These are phyloP conservation scores for Spatholobus suberectus DNA, from an alignment of 306 rosid species.

Conservation along the genomic window DNA sequence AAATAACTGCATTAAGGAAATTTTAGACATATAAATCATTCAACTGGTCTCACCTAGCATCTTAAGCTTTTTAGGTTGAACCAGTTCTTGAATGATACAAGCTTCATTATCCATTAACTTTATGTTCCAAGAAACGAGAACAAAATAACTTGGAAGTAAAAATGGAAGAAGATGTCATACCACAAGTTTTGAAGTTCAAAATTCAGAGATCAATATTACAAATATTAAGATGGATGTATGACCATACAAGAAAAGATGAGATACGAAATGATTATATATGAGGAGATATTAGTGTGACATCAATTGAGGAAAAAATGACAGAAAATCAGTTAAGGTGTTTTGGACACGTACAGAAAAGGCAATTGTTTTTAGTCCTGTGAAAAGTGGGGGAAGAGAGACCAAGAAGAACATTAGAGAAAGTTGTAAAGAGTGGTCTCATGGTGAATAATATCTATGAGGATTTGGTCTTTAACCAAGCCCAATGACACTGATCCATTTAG, in stretches of 20 bases:
- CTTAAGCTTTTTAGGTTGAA: constrained; percentile 18
- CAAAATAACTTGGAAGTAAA: not conserved
- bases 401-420: not conserved
- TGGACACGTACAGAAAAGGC: not conserved
- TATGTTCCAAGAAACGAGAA: not conserved
- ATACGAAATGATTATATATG: not conserved
- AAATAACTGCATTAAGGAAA: constrained; percentile 11
- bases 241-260: not conserved
- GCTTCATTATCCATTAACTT: not conserved
- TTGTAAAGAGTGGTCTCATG: not conserved
- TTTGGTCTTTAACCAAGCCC: not conserved
- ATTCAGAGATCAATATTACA: not conserved
- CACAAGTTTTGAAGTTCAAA: not conserved
- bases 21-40: constrained; percentile 3
- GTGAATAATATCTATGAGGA: not conserved
- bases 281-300: not conserved
- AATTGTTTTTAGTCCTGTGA: not conserved
- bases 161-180: not conserved
- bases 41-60: constrained; percentile 1
- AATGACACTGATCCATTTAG: not conserved
- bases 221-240: not conserved
- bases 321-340: not conserved
- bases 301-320: not conserved
- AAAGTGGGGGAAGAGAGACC: not conserved
- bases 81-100: not conserved